Base-by-base conservation (phyloP, 2,329 filamentous ascomycete genomes). In the Aspergillus clavatus region DNA sequence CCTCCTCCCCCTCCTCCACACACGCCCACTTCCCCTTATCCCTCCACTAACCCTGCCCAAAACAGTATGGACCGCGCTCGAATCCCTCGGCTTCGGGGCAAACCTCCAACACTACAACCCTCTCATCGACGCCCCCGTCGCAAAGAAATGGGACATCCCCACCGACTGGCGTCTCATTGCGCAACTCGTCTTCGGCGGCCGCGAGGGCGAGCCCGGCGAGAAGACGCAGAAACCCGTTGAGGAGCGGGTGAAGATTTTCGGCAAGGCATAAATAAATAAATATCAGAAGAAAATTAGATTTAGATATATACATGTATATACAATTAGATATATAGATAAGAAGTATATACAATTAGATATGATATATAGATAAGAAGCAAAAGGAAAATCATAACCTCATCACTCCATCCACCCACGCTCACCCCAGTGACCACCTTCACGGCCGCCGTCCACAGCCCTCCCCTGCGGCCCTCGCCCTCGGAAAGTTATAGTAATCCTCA, bases 81-180 rank as follows among this genome's bases (percentile, higher is more conserved):
- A 90, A 72, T 77, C 83, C 49, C 88, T 93, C 66, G 89, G 89
- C 23, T 80, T 94, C 45, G 89, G 89, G 54, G 86, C 84, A 65
- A 95, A 90, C 77, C 78, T 95, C 42, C 89, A 95, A 77, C 89
- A 95, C 75, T 95, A 95, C 77, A 93, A 89, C 79, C 89, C 89
- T 16, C 70, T 95, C 47, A 81, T 94, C 57, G 86, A 95, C 71
- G 75, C 77, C 54, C 81, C 83, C 72, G 84, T 89, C 42, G 71
- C 77, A 36, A 73, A 73, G 51, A 73, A 81, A 57, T 95, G 87
- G 86, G 77, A 77, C 46, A 58, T 95, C 24, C 85, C 87, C 35
- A 61, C 71, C 14, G 77, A 78, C 58, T 95, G 89, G 89, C 80
- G 80, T 62, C 78, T 95, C 53, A 81, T 84, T 62, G 84, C 86